Conservation (phyloP, 176 grass and related monocot species). For the Carex parvula region DNA sequence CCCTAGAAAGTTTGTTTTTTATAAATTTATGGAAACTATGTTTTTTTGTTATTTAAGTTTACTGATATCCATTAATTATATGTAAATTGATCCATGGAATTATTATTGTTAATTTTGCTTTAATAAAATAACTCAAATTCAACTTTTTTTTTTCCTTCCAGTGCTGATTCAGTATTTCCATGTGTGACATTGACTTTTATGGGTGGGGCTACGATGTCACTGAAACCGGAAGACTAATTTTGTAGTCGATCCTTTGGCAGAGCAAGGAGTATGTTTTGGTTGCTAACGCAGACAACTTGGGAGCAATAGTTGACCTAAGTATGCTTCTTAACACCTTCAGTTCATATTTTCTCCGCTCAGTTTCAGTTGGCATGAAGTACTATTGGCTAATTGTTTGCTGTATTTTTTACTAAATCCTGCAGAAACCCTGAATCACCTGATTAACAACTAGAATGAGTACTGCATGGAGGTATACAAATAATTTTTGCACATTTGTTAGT, state of each 20-base stretch:
- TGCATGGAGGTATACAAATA: conserved; percentile 90
- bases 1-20: too few species aligned
- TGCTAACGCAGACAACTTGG: conserved; percentile 97
- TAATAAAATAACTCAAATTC: neutral
- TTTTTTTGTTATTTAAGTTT: too few species aligned
- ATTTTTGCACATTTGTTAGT: conserved; percentile 12
- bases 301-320: conserved; percentile 87
- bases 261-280: conserved; percentile 96
- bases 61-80: too few species aligned
- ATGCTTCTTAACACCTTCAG: conserved; percentile 35
- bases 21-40: too few species aligned
- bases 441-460: conserved; percentile 87
- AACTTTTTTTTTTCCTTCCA: conserved; percentile 21
- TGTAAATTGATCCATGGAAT: neutral
- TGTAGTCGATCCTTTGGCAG: conserved; percentile 39
- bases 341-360: neutral
- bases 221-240: conserved; percentile 78
- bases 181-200: conserved; percentile 68
- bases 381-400: conserved; percentile 27
- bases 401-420: conserved; percentile 38
- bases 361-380: neutral
- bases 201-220: conserved; percentile 67
- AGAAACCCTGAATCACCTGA: conserved; percentile 91
- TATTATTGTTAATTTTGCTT: conserved; percentile 19
- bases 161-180: conserved; percentile 86